Base-by-base conservation (phyloP, 1,284 basidiomycete species). In the Caloboletus firmus region DNA sequence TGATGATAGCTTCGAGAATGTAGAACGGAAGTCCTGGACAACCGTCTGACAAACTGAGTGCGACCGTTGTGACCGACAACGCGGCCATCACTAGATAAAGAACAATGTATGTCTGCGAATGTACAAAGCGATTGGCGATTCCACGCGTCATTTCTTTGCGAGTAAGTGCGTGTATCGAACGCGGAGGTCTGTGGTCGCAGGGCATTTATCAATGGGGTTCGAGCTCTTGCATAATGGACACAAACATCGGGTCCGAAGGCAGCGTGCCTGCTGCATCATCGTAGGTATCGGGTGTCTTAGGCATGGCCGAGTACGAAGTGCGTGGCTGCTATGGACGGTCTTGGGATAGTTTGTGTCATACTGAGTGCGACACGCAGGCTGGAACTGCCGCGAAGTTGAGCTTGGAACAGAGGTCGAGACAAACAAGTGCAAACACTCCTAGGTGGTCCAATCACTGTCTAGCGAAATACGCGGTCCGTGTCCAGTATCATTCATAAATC, bases 71-170 rank as follows among this genome's bases (percentile, higher is more conserved):
- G 50, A 94, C 79, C n/a, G 91, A 93, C 43, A 96, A 76, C 31
- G 85, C 86, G 20, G 93, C 92, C 93, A 96, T 95, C 58, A 76
- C 83, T 34, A 96, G 85, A 72, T 97, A 97, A 50, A 96, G 84
- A 52, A 91, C 77, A 44, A 91, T 89, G 67, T 93, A 92, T 37
- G 80, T 82, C 58, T 85, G 77, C 44, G 90, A 92, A 69, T 93
- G 89, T 41, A 93, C 86, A 67, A 93, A 91, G 55, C 91, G 81
- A 69, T 91, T 93, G 24, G 92, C 91, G 52, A 93, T 81, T 10
- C 90, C 91, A 56, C 80, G 82, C 5, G 86, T 81, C 58, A 91
- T 87, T 71, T 94, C 91, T 55, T 83, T 77, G 52, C 87, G 82
- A 20, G 90, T 87, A 56, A 94, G 79, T 44, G 88, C 78, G 71